A percentile compares a stretch with the other conserved stretches of the same genome.
Evolutionary conservation across 768 basidiomycete species (phyloP).

Genomic region (Crucibulum laeve): DNA sequence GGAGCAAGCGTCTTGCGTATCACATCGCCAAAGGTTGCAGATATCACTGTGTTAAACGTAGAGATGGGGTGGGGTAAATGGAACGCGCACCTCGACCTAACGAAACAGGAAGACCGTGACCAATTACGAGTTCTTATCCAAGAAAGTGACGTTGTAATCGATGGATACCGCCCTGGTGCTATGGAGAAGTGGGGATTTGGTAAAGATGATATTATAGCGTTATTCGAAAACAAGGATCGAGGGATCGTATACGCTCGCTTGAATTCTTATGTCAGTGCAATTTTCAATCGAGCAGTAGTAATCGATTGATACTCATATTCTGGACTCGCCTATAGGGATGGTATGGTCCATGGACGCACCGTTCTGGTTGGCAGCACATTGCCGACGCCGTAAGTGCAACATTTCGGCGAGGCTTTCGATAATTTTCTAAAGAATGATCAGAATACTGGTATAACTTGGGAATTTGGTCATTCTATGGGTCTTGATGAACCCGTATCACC

Average conservation of each 20-base stretch:
- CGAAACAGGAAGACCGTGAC: slow-evolving; percentile 12
- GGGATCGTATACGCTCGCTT: slow-evolving; percentile 20
- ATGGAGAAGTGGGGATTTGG: slow-evolving; percentile 24
- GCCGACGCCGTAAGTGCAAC: not conserved
- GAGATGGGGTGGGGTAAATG: slow-evolving; percentile 23
- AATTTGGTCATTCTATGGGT: not conserved
- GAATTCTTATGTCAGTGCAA: slow-evolving; percentile 21
- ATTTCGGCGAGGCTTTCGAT: too few species aligned
- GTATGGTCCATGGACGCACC: slow-evolving; percentile 17
- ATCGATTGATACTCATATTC: too few species aligned
- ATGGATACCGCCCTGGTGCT: slow-evolving; percentile 23
- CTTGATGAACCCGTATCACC: not conserved
- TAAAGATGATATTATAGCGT: slow-evolving; percentile 18
- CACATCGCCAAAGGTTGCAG: slow-evolving; percentile 20
- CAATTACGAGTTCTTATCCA: slow-evolving; percentile 12
- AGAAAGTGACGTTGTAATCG: slow-evolving; percentile 21
- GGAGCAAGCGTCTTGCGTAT: slow-evolving; percentile 23
- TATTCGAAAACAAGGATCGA: slow-evolving; percentile 14
- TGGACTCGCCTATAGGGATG: too few species aligned
- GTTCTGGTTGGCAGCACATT: slow-evolving; percentile 19
- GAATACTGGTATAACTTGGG: not conserved
- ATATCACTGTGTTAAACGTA: slow-evolving; percentile 11
- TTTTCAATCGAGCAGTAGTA: too few species aligned
- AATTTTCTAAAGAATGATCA: too few species aligned
- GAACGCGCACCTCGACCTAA: slow-evolving; percentile 20